phyloP scores from a whole-genome alignment of 257 asterid species.

The Solanum verrucosum region DNA sequence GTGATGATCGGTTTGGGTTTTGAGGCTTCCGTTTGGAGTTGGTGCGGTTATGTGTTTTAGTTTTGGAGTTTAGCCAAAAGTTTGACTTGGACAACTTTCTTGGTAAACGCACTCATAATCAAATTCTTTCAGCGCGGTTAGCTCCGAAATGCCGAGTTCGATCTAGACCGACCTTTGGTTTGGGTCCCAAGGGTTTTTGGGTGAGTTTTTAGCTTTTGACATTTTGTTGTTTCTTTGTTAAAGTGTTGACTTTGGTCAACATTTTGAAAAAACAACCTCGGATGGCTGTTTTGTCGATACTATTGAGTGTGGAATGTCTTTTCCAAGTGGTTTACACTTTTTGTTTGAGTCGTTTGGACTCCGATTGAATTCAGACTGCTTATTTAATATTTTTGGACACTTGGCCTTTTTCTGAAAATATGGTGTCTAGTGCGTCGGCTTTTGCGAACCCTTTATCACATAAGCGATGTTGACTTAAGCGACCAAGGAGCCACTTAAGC shows the following conservation, averaged over 20 bases:
- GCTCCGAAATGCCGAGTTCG: not conserved
- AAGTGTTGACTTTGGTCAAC: not conserved
- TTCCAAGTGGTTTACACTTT: too few species aligned
- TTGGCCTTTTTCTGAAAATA: not conserved
- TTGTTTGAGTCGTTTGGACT: too few species aligned
- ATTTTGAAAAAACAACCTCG: not conserved
- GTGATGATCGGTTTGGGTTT: not conserved
- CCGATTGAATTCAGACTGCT: too few species aligned
- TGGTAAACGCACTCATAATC: not conserved
- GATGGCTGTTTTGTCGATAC: not conserved
- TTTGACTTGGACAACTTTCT: not conserved
- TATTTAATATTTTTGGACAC: not conserved
- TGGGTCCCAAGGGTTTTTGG: not conserved
- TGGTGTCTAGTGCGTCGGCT: not conserved
- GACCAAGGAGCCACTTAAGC: not conserved
- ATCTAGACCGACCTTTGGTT: not conserved
- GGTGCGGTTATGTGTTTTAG: not conserved
- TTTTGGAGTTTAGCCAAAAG: not conserved
- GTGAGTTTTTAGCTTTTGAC: not conserved
- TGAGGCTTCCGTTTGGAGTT: not conserved
- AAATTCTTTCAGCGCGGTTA: not conserved
- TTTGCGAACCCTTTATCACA: not conserved
- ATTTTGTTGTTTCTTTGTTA: not conserved
- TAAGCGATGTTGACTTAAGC: not conserved
- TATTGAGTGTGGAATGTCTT: too few species aligned